These are phyloP conservation scores for Podila epigama DNA, from an alignment of 192 early-diverging fungal species.

Conservation along the genomic window DNA sequence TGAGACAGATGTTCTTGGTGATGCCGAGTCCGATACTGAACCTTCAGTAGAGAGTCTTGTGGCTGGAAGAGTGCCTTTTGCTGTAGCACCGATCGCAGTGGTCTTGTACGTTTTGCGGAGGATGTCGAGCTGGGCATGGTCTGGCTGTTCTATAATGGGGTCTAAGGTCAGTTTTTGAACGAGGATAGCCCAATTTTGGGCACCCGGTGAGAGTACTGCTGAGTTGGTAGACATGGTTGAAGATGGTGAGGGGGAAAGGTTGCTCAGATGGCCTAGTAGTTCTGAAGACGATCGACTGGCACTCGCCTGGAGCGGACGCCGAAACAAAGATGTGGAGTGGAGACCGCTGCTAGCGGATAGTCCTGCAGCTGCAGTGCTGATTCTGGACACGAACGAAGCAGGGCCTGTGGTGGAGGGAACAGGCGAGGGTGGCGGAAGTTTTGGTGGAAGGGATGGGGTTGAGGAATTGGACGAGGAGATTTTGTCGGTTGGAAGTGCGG, in stretches of 20 bases:
- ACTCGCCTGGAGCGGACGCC: conserved; percentile 19
- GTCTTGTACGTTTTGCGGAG: conserved; percentile 5
- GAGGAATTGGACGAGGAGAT: too few relatives aligned
- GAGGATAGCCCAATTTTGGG: conserved; percentile 4
- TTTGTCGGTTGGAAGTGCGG: too few relatives aligned
- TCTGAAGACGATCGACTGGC: conserved; percentile 6
- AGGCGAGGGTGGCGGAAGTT: background rate
- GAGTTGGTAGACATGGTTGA: background rate
- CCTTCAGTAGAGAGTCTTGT: too few relatives aligned
- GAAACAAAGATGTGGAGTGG: conserved; percentile 25
- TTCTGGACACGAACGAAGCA: conserved; percentile 19
- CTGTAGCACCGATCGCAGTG: too few relatives aligned
- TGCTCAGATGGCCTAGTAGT: background rate
- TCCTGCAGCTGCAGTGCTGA: conserved; percentile 13
- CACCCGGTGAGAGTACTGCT: background rate
- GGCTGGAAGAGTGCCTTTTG: too few relatives aligned
- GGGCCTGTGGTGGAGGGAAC: background rate
- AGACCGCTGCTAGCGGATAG: conserved; percentile 3
- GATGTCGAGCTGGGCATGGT: conserved; percentile 7
- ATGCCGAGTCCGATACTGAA: too few relatives aligned
- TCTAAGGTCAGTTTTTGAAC: conserved; percentile 35
- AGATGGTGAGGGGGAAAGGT: background rate
- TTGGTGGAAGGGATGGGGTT: background rate
- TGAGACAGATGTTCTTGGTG: too few relatives aligned
- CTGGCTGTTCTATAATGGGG: conserved; percentile 18